phyloP scores from a whole-genome alignment of 768 basidiomycete species.

The Thelephora ganbajun region DNA sequence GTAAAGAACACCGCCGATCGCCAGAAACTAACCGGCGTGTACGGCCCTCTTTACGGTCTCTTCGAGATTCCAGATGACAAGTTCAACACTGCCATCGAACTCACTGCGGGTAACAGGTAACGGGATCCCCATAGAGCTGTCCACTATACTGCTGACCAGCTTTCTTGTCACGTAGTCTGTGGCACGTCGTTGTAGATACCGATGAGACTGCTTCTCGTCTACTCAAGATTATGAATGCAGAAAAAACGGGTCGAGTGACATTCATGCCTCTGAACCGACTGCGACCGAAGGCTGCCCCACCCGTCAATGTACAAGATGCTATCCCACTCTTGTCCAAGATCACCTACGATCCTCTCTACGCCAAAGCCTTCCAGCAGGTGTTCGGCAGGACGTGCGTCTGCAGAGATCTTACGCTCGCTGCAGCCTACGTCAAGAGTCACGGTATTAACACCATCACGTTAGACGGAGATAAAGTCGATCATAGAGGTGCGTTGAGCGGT shows the following conservation, averaged over 20 bases:
- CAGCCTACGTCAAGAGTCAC: slow-evolving; percentile 89
- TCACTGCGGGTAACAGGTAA: slow-evolving; percentile 92
- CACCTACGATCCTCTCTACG: slow-evolving; percentile 51
- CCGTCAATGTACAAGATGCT: slow-evolving; percentile 63
- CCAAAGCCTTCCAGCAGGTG: slow-evolving; percentile 89
- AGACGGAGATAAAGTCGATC: slow-evolving; percentile 94
- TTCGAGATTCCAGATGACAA: slow-evolving; percentile 81
- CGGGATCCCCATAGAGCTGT: not conserved
- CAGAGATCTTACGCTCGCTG: slow-evolving; percentile 80
- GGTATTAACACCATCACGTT: slow-evolving; percentile 94
- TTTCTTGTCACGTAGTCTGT: slow-evolving; percentile 45
- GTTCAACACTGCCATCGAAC: slow-evolving; percentile 86
- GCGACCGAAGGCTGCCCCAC: slow-evolving; percentile 52
- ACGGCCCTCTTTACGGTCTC: slow-evolving; percentile 87
- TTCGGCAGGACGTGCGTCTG: slow-evolving; percentile 97
- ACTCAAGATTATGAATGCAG: slow-evolving; percentile 87
- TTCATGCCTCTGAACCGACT: slow-evolving; percentile 98
- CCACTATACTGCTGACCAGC: slow-evolving; percentile 4
- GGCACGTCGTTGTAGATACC: slow-evolving; percentile 96
- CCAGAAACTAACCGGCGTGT: slow-evolving; percentile 67
- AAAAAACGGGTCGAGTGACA: slow-evolving; percentile 89
- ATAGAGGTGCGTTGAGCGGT: slow-evolving; percentile 91
- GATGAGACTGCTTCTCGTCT: slow-evolving; percentile 86
- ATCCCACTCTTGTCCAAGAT: slow-evolving; percentile 78
- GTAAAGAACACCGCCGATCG: slow-evolving; percentile 75